phyloP scores from a whole-genome alignment of 2,329 filamentous ascomycete genomes.

The Cladosporium cucumerinum region DNA sequence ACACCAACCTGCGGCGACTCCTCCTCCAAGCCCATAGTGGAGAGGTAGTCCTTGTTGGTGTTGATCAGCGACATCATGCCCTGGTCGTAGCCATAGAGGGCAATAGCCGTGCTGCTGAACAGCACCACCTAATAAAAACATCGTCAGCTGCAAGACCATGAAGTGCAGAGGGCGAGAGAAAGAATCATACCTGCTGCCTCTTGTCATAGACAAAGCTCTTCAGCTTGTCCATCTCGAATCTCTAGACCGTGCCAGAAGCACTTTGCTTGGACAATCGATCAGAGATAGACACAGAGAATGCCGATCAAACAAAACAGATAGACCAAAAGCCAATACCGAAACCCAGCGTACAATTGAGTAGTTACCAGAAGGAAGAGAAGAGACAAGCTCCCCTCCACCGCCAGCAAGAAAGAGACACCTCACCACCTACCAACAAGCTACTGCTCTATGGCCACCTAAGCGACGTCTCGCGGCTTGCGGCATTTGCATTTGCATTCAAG shows the following conservation, averaged over 20 bases:
- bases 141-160: constrained; percentile 7
- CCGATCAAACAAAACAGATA: background rate
- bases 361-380: background rate
- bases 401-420: background rate
- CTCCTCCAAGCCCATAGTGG: constrained; percentile 54
- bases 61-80: constrained; percentile 57
- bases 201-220: constrained; percentile 29
- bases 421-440: background rate
- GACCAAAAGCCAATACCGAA: background rate
- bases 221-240: constrained; percentile 21
- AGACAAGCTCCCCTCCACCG: background rate
- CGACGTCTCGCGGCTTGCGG: background rate
- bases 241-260: background rate
- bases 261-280: background rate
- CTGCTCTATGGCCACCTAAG: background rate
- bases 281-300: background rate
- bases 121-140: constrained; percentile 46
- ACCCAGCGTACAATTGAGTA: background rate
- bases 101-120: constrained; percentile 53
- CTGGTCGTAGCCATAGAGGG: constrained; percentile 44
- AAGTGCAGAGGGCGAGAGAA: background rate
- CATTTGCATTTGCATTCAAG: background rate
- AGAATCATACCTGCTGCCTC: constrained; percentile 27
- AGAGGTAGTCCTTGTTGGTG: constrained; percentile 54
- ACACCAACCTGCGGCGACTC: constrained; percentile 55